Conservation (phyloP, 305 asterid species). For the Solanum hybrid region DNA sequence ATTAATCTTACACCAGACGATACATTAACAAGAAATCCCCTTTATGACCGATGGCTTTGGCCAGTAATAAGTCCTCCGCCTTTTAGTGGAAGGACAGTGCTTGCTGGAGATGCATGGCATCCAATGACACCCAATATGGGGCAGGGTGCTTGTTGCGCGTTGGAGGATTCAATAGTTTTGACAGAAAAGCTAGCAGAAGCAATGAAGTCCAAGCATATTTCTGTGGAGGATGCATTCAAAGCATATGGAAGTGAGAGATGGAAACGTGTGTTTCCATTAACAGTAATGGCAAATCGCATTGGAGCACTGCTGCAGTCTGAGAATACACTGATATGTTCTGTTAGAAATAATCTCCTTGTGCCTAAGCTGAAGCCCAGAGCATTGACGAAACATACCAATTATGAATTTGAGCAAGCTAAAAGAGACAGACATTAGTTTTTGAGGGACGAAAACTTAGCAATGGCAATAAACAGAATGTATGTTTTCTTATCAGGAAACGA, state of each 20-base stretch:
- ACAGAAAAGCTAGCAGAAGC: constrained; percentile 46
- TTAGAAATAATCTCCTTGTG: constrained; percentile 52
- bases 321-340: constrained; percentile 47
- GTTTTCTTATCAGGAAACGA: neutral
- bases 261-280: constrained; percentile 58
- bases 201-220: constrained; percentile 19
- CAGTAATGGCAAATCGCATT: constrained; percentile 49
- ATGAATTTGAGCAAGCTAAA: constrained; percentile 25
- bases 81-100: constrained; percentile 55
- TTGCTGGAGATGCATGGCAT: constrained; percentile 95
- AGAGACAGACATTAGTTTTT: neutral
- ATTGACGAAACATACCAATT: constrained; percentile 24
- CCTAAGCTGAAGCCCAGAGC: constrained; percentile 58
- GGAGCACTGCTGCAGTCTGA: constrained; percentile 69
- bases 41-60: constrained; percentile 90
- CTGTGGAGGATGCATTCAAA: constrained; percentile 54
- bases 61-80: constrained; percentile 60
- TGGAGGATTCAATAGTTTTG: constrained; percentile 67
- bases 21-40: constrained; percentile 51
- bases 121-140: constrained; percentile 97
- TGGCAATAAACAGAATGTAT: neutral
- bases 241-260: constrained; percentile 53
- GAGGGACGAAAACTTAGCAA: neutral
- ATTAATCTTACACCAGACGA: constrained; percentile 53
- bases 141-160: constrained; percentile 87